Evolutionary conservation across 768 basidiomycete species (phyloP), one percentile per base, ranked within the genome.

Genomic region (Flagelloscypha sp.): DNA sequence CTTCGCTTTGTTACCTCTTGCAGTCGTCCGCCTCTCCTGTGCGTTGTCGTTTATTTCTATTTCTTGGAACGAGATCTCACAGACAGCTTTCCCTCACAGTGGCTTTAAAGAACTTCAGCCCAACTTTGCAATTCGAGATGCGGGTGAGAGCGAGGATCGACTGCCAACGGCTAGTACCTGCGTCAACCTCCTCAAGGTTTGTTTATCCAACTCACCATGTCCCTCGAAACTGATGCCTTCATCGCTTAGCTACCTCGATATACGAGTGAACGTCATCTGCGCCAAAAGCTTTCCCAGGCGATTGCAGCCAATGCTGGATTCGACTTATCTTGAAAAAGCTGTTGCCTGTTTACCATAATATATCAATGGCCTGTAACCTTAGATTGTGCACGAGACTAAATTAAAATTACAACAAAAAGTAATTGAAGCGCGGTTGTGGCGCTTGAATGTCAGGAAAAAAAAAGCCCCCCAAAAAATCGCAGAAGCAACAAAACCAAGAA

Each of bases 1-100:
- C 57, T 99, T 38, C 72, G 87, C 10, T 99, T 98, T 48, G 94
- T 90, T 13, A 97, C 95, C 12, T 89, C 86, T 44, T 92, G 89
- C 48, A 83, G 85, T 48, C 70, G 89, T 11, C 88, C 93, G 0
- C 93, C 90, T 1, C 60, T 97, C 18, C 64, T 93, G 79, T 87
- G 46, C 46, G 82, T 63, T 3, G n/a, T n/a, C n/a, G n/a, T 11
- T 2, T 18, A 23, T 24, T 23, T 28, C 25, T 11, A 13, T 20
- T 33, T 19, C 17, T 25, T 30, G 7, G 15, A 9, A 8, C 9
- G 8, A 18, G 12, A 9, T 6, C 33, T 21, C 25, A 11, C n/a
- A 3, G 17, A 28, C n/a, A 13, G 13, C 24, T 27, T 18, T 17
- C n/a, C 18, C 30, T 24, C 33, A 4, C 45, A 84, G 82, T 3